These are phyloP conservation scores for Fusarium xylarioides DNA, from an alignment of 2,329 filamentous ascomycete species.

Conservation along the genomic window DNA sequence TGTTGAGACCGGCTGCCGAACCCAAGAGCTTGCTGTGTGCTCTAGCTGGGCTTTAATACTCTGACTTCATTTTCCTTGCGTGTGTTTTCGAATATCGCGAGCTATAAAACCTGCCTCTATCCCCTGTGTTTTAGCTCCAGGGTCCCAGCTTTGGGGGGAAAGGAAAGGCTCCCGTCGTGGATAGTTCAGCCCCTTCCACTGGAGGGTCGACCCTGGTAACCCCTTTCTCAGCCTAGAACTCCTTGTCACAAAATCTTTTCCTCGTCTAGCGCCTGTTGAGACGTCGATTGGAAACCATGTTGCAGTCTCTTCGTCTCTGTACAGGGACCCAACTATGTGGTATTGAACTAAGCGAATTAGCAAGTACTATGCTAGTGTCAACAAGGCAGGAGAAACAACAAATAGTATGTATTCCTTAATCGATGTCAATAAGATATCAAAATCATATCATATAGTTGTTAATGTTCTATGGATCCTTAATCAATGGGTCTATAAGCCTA, in stretches of 20 bases:
- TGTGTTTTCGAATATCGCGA: conserved; percentile 22
- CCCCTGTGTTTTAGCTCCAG: conserved; percentile 14
- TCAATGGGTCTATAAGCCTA: background rate
- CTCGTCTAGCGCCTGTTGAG: conserved; percentile 30
- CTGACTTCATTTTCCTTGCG: background rate
- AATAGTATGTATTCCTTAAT: background rate
- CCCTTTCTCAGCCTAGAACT: conserved; percentile 26
- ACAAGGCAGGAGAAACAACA: background rate
- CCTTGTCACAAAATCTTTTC: conserved; percentile 15
- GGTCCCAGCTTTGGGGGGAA: conserved; percentile 10
- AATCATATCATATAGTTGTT: background rate
- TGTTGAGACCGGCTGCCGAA: conserved; percentile 33
- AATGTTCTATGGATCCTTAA: background rate
- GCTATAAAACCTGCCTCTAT: conserved; percentile 16
- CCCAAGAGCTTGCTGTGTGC: conserved; percentile 2
- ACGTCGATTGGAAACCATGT: conserved; percentile 25
- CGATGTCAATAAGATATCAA: background rate
- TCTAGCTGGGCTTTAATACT: conserved; percentile 33
- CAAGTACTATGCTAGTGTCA: background rate
- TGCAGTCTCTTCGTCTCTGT: conserved; percentile 12
- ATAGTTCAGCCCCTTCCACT: conserved; percentile 12
- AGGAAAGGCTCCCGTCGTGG: conserved; percentile 16
- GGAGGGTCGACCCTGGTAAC: conserved; percentile 14
- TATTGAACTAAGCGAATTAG: background rate
- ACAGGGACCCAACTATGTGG: conserved; percentile 5